Evolutionary conservation across 2,329 filamentous ascomycete genomes (phyloP), one percentile per base, ranked within the genome.

Genomic region (Sporothrix phasma): DNA sequence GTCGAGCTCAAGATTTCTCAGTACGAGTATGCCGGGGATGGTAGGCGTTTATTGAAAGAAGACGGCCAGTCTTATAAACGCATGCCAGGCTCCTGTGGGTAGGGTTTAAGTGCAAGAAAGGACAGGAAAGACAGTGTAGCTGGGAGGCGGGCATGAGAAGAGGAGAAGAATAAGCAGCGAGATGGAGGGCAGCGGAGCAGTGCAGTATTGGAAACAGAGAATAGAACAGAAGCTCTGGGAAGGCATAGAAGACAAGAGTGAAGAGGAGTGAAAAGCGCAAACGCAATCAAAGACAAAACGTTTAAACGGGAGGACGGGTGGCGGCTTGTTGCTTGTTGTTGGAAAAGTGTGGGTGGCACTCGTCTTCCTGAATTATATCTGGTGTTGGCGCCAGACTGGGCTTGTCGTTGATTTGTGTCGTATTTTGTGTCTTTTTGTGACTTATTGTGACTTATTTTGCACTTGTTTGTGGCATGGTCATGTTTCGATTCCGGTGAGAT

Each of bases 31-130:
- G 73, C 76, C 74, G 74, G 74, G 19, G 29, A 54, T 31, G 49
- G 74, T 72, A 75, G 72, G 74, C 77, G 78, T 73, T 73, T 75
- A 74, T 74, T 79, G 79, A 78, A 81, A 78, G 66, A 65, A 67
- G 67, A 65, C 68, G 66, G 68, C 65, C 59, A 67, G 66, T 63
- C 24, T 62, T 62, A 54, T 37, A 31, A 5, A 34, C 8, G 17
- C n/a, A 54, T 31, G 22, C 47, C 31, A 37, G 13, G n/a, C 29
- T 54, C 29, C 10, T 37, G n/a, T 54, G 49, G 49, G 49, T 37
- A 54, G 49, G 49, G 49, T 54, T 13, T 54, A 31, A 54, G 29
- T 54, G 29, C 10, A 17, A 49, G 24, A 5, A 13, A 22, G 13
- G 29, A 37, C n/a, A 37, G 29, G 7, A 31, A 29, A 54, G n/a